Evolutionary conservation across 176 grass and related monocot species (phyloP).

Genomic region (Aegilops tauschii): DNA sequence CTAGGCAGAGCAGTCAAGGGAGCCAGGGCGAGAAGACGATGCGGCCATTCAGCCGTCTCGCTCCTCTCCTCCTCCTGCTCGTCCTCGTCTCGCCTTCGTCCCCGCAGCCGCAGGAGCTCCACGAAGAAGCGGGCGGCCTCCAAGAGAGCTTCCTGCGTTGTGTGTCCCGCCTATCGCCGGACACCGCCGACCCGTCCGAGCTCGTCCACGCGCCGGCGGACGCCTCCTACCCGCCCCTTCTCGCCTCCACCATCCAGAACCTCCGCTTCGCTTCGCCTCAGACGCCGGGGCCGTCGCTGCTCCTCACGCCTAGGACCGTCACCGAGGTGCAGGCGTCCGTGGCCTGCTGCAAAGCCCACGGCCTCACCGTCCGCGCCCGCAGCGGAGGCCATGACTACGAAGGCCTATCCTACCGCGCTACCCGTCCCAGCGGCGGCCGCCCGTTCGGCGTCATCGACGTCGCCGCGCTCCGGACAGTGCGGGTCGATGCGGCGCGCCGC

Average conservation of each 20-base stretch:
- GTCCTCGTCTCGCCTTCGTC: conserved; percentile 1
- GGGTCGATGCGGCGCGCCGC: conserved; percentile 20
- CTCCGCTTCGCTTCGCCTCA: conserved; percentile 43
- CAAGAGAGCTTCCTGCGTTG: conserved; percentile 54
- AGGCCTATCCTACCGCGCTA: conserved; percentile 59
- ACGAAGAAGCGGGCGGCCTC: neutral
- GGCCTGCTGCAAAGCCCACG: conserved; percentile 36
- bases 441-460: conserved; percentile 58
- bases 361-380: conserved; percentile 37
- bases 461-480: conserved; percentile 27
- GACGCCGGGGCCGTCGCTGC: conserved; percentile 36
- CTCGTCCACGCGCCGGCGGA: conserved; percentile 33
- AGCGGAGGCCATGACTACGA: conserved; percentile 76
- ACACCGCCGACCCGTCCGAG: conserved; percentile 19
- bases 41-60: neutral
- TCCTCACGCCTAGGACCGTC: conserved; percentile 37
- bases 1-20: neutral
- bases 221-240: conserved; percentile 31
- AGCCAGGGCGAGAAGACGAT: neutral
- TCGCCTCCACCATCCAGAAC: conserved; percentile 60
- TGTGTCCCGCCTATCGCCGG: conserved; percentile 36
- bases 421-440: neutral
- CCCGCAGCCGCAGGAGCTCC: neutral
- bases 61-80: neutral
- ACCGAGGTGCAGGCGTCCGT: conserved; percentile 39